phyloP scores from a whole-genome alignment of 495 filamentous ascomycete genomes.

The Viridothelium virens region DNA sequence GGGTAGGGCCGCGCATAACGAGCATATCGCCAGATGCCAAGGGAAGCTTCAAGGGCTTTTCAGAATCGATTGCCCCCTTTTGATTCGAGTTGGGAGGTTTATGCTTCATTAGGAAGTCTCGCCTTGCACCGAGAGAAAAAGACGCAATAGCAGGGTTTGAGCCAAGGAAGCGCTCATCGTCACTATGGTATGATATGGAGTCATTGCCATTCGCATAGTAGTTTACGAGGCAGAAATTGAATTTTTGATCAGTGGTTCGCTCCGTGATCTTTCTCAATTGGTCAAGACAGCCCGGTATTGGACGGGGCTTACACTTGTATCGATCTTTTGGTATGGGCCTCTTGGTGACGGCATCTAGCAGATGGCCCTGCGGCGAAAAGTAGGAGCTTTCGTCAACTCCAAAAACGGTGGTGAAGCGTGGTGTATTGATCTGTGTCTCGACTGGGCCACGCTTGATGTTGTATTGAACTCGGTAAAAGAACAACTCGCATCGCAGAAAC shows the following conservation, averaged over 20 bases:
- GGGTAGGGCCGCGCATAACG: slow-evolving; percentile 61
- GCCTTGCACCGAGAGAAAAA: slow-evolving; percentile 54
- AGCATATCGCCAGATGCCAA: slow-evolving; percentile 63
- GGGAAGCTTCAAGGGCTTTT: slow-evolving; percentile 48
- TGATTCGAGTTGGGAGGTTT: slow-evolving; percentile 41
- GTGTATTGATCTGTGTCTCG: slow-evolving; percentile 57
- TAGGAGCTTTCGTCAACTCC: slow-evolving; percentile 53
- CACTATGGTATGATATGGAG: slow-evolving; percentile 66
- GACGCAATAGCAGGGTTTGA: slow-evolving; percentile 60
- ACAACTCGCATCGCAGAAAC: slow-evolving; percentile 53
- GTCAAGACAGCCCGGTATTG: slow-evolving; percentile 59
- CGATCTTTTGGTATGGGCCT: slow-evolving; percentile 38
- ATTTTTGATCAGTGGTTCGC: slow-evolving; percentile 49
- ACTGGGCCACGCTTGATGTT: slow-evolving; percentile 51
- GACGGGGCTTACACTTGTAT: slow-evolving; percentile 54
- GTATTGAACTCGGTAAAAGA: slow-evolving; percentile 68
- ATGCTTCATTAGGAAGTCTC: slow-evolving; percentile 66
- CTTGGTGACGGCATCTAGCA: slow-evolving; percentile 44
- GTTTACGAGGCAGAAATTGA: slow-evolving; percentile 70
- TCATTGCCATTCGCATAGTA: slow-evolving; percentile 65
- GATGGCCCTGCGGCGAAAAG: slow-evolving; percentile 33
- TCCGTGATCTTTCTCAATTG: slow-evolving; percentile 49
- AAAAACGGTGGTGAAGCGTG: slow-evolving; percentile 64
- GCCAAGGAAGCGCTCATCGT: slow-evolving; percentile 69
- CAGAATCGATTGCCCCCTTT: slow-evolving; percentile 16